Percentiles rank a stretch among this genome's conserved stretches.
Conservation (phyloP, 179 eudicot genomes). For the Beta corolliflora region DNA sequence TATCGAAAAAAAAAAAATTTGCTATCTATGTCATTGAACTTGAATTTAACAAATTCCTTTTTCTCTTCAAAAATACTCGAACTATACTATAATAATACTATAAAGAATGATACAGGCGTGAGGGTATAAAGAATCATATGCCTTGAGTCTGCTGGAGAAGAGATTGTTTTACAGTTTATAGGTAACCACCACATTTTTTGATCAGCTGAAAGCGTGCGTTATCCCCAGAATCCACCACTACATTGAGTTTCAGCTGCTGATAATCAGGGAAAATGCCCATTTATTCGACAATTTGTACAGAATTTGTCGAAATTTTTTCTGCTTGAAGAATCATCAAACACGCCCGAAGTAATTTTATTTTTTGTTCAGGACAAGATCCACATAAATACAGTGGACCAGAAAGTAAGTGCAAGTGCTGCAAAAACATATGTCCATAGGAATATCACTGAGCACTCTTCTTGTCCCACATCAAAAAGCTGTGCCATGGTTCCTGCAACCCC, state of each 20-base stretch:
- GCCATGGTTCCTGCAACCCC: constrained; percentile 43
- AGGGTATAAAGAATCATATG: neutral
- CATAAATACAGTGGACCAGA: constrained; percentile 37
- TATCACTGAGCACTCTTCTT: constrained; percentile 41
- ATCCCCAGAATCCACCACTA: neutral
- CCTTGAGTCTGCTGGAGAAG: neutral
- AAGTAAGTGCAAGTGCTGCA: constrained; percentile 36
- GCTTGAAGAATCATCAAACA: constrained; percentile 15
- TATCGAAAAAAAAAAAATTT: no score
- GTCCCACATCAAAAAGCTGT: constrained; percentile 34
- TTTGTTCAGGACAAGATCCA: constrained; percentile 35
- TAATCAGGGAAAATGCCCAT: neutral
- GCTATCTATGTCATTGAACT: neutral
- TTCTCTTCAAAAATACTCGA: neutral
- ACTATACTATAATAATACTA: no score
- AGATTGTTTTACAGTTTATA: neutral
- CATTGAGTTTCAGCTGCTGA: neutral
- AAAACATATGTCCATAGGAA: constrained; percentile 37
- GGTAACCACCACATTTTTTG: no score
- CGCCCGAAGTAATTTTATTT: no score
- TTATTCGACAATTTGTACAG: neutral
- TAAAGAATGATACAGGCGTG: neutral
- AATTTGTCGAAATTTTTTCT: neutral
- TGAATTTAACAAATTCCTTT: neutral
- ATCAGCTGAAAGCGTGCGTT: neutral